Conservation (phyloP, 148 eudicot species). For the Rhododendron molle region DNA sequence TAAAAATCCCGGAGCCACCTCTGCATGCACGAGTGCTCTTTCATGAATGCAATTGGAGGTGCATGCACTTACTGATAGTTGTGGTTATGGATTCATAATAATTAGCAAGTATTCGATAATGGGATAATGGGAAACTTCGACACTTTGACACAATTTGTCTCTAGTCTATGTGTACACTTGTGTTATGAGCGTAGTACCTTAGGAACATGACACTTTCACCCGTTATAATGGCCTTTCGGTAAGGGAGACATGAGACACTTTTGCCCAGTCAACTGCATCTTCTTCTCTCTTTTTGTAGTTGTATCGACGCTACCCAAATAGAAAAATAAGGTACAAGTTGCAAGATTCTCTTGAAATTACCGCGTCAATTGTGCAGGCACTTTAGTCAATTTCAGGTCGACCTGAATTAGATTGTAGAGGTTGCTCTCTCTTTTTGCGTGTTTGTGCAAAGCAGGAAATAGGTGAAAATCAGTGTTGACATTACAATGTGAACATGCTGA, state of each 20-base stretch:
- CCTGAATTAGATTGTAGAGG: background rate
- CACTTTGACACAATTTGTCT: background rate
- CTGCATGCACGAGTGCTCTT: no score
- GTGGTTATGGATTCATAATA: background rate
- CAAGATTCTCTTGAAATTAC: background rate
- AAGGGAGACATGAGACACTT: background rate
- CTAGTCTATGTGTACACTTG: background rate
- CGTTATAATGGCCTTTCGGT: background rate
- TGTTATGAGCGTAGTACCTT: background rate
- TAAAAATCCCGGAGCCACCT: no score
- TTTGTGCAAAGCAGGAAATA: background rate
- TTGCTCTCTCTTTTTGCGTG: background rate
- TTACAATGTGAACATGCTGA: background rate
- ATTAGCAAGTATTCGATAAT: no score
- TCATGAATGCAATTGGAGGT: background rate
- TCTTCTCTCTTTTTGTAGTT: background rate
- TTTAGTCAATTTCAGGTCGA: background rate
- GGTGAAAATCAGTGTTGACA: background rate
- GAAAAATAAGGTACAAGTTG: background rate
- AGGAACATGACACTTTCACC: background rate
- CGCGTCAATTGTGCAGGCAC: background rate
- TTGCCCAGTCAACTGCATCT: background rate
- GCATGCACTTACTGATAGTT: background rate
- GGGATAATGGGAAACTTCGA: no score
- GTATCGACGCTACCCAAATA: background rate